phyloP scores from a whole-genome alignment of 352 stramenopile species.

The Globisporangium cederbergense region DNA sequence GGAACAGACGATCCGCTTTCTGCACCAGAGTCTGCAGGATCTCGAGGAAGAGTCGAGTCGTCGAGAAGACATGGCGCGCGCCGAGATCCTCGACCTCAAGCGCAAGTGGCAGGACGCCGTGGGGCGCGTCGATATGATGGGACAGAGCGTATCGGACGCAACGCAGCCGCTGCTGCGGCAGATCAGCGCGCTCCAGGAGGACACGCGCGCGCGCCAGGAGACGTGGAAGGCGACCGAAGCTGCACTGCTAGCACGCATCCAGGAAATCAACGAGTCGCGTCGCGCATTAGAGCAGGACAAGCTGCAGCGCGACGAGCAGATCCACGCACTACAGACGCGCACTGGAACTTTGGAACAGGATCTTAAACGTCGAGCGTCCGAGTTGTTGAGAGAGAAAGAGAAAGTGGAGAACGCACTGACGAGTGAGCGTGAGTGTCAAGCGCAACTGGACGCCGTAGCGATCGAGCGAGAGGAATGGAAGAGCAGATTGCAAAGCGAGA shows the following conservation, averaged over 20 bases:
- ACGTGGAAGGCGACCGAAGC: constrained; percentile 52
- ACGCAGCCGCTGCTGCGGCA: constrained; percentile 75
- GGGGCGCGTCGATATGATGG: constrained; percentile 61
- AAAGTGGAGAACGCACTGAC: constrained; percentile 21
- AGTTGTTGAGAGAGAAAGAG: constrained; percentile 37
- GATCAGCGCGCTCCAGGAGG: constrained; percentile 65
- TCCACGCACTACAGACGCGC: constrained; percentile 29
- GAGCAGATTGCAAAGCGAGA: constrained; percentile 33
- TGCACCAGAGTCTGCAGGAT: constrained; percentile 53
- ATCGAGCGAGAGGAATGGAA: constrained; percentile 53
- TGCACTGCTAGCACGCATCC: constrained; percentile 37
- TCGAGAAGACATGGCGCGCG: constrained; percentile 57
- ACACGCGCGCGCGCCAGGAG: constrained; percentile 54
- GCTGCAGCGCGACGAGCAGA: constrained; percentile 31
- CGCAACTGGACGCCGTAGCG: constrained; percentile 37
- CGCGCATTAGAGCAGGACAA: constrained; percentile 40
- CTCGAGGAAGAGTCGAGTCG: constrained; percentile 50
- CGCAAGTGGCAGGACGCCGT: constrained; percentile 79
- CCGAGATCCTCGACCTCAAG: constrained; percentile 59
- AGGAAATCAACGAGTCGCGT: constrained; percentile 31
- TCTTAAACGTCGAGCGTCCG: constrained; percentile 22
- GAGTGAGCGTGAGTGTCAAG: constrained; percentile 36
- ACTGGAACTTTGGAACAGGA: constrained; percentile 37
- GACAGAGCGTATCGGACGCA: constrained; percentile 62
- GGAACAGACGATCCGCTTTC: constrained; percentile 53